Percentiles rank a stretch among this genome's conserved stretches.
Conservation (phyloP, 2,329 filamentous ascomycete genomes). For the Proliferodiscus dingleyae region DNA sequence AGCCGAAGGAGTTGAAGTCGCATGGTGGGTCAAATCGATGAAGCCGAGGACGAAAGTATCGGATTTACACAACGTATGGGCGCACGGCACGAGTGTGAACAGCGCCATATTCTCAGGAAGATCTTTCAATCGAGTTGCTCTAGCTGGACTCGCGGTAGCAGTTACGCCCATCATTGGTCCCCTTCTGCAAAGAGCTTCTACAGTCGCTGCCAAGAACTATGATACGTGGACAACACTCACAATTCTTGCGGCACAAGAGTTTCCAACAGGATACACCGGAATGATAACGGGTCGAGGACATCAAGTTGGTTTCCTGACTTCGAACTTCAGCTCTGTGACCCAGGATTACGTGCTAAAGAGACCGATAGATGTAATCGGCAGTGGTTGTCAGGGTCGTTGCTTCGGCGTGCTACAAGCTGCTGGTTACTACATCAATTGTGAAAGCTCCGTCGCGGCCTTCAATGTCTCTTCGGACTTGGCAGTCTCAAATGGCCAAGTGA, state of each 20-base stretch:
- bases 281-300: slow-evolving; percentile 2
- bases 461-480: slow-evolving; percentile 1
- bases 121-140: slow-evolving; percentile 9
- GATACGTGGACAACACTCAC: background rate
- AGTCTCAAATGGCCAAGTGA: background rate
- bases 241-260: slow-evolving; percentile 6
- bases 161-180: slow-evolving; percentile 14
- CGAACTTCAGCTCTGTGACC: slow-evolving; percentile 1
- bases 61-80: slow-evolving; percentile 11
- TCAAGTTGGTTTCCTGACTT: slow-evolving; percentile 6
- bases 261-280: slow-evolving; percentile 13
- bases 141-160: slow-evolving; percentile 10
- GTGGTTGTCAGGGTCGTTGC: slow-evolving; percentile 1
- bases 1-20: slow-evolving; percentile 8
- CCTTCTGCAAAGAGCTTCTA: slow-evolving; percentile 17
- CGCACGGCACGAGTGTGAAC: slow-evolving; percentile 8
- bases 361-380: background rate
- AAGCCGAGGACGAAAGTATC: slow-evolving; percentile 3
- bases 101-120: slow-evolving; percentile 12
- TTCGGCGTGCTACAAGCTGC: slow-evolving; percentile 1
- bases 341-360: slow-evolving; percentile 3
- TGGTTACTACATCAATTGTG: background rate
- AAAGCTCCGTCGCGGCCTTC: background rate
- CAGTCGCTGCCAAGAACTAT: background rate
- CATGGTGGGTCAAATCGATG: slow-evolving; percentile 14